Conservation (phyloP, 106 monocot genomes). For the Ottelia alismoides region DNA sequence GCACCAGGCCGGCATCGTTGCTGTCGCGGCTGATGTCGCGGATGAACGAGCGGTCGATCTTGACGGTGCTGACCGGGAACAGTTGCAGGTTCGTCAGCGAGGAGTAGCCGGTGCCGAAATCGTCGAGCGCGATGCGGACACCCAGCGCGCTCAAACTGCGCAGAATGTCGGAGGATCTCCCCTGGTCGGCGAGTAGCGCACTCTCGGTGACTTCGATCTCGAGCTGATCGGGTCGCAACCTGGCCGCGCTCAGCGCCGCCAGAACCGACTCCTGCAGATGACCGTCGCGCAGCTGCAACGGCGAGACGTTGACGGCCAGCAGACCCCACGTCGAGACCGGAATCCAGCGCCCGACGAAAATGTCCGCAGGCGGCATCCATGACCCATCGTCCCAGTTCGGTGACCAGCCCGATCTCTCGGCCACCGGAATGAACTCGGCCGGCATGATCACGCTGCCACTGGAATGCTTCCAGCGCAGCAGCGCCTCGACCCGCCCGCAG, state of each 20-base stretch:
- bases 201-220: not conserved
- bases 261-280: not conserved
- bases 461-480: not conserved
- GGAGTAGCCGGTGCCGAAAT: not conserved
- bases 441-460: not conserved
- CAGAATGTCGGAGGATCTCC: not conserved
- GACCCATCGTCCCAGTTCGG: not conserved
- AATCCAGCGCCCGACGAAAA: too few species aligned
- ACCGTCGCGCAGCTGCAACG: not conserved
- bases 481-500: not conserved
- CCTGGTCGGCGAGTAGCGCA: not conserved
- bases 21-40: not conserved
- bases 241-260: not conserved
- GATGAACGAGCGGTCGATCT: not conserved
- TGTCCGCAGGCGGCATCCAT: not conserved
- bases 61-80: not conserved
- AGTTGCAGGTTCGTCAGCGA: not conserved
- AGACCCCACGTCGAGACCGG: not conserved
- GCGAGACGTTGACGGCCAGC: not conserved
- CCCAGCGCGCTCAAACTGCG: not conserved
- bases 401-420: not conserved
- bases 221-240: not conserved
- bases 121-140: not conserved
- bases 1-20: not conserved
- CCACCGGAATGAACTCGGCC: not conserved